Evolutionary conservation across 78 protist genomes (phyloP).

Genomic region (Salpingoeca rosetta): DNA sequence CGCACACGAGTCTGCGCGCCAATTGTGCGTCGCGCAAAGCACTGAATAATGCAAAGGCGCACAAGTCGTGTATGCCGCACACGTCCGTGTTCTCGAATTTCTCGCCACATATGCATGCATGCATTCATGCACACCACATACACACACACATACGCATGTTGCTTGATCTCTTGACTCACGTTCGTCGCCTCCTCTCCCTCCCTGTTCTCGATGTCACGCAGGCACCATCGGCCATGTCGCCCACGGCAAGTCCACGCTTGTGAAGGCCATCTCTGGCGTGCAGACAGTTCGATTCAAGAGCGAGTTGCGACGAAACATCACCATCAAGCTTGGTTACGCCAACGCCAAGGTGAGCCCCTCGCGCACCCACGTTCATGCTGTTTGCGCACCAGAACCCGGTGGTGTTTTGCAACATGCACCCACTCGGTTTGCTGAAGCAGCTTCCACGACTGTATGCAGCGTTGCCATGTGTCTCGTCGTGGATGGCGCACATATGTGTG

Average conservation of each 20-base stretch:
- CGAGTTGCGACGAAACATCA: constrained; percentile 96
- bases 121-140: not conserved
- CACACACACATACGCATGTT: not conserved
- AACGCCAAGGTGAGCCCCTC: constrained; percentile 92
- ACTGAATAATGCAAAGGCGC: not conserved
- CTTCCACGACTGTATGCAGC: too few species aligned
- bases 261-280: constrained; percentile 96
- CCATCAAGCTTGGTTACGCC: constrained; percentile 99
- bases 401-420: not conserved
- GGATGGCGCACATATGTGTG: not conserved
- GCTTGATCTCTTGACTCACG: not conserved
- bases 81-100: too few species aligned
- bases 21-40: not conserved
- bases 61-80: too few species aligned
- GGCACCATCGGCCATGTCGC: constrained; percentile 99
- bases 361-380: not conserved
- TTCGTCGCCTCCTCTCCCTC: not conserved
- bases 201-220: not conserved
- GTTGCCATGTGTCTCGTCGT: not conserved
- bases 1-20: not conserved
- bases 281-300: constrained; percentile 88
- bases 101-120: not conserved
- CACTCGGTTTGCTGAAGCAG: too few species aligned
- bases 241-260: constrained; percentile 99
- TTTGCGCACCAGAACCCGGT: too few species aligned